A percentile compares a stretch with the other conserved stretches of the same genome.
phyloP scores from a whole-genome alignment of 352 stramenopile species.

The Elongisporangium prolatum region DNA sequence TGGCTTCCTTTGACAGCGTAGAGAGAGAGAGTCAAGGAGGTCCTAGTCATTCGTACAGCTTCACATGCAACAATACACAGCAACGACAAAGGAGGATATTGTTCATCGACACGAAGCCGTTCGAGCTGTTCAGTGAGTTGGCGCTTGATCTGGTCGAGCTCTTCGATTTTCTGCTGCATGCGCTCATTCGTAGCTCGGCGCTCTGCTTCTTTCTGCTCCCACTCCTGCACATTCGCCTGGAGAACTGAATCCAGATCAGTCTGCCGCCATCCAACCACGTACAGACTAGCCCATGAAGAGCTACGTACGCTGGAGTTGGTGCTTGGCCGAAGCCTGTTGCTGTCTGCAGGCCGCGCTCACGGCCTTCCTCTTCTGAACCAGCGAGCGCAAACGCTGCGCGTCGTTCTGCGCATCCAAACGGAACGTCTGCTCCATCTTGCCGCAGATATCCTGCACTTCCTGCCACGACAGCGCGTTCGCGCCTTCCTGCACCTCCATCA shows the following conservation, averaged over 20 bases:
- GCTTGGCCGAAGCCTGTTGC: constrained; percentile 40
- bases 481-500: not conserved
- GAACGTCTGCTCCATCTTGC: constrained; percentile 59
- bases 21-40: constrained; percentile 6
- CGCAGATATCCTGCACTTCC: constrained; percentile 67
- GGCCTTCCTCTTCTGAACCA: constrained; percentile 58
- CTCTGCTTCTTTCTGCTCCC: constrained; percentile 46
- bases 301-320: constrained; percentile 51
- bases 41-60: constrained; percentile 20
- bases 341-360: constrained; percentile 39
- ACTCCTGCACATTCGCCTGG: constrained; percentile 54
- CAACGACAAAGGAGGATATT: constrained; percentile 37
- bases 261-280: too few species aligned
- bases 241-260: too few species aligned
- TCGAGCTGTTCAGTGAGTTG: constrained; percentile 65
- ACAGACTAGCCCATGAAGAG: too few species aligned
- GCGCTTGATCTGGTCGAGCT: constrained; percentile 61
- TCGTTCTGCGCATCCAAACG: constrained; percentile 57
- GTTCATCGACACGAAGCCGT: constrained; percentile 58
- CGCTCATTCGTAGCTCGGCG: constrained; percentile 47
- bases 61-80: constrained; percentile 5
- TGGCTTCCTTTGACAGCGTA: constrained; percentile 54
- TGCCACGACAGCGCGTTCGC: constrained; percentile 36
- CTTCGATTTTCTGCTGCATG: constrained; percentile 43
- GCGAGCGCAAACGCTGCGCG: constrained; percentile 39